Evolutionary conservation across 2,329 filamentous ascomycete species (phyloP), one percentile per base, ranked within the genome.

Genomic region (Helotiales sp.): DNA sequence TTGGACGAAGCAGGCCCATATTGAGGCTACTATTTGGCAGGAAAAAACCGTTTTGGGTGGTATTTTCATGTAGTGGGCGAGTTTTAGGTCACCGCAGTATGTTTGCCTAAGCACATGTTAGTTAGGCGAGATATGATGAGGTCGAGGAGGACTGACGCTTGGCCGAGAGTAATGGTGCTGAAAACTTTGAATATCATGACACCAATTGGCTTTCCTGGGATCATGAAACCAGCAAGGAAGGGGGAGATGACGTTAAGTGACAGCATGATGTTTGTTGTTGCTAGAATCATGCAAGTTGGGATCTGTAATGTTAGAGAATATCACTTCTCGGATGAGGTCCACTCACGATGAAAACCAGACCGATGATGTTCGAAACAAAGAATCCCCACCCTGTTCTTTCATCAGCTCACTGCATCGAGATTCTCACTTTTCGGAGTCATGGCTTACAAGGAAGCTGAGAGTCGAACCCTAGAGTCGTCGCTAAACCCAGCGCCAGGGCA

Each of bases 171-270:
- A 56, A 89, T 82, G 67, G 87, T 88, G 55, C 86, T 85, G 66
- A 87, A 90, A 57, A 86, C 88, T 73, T 90, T 90, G 76, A 90
- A 90, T 75, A 90, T 81, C 87, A 91, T 91, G 80, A 89, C 87
- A 48, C 86, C 86, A 63, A 90, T 78, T 34, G 88, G 87, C 3
- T 80, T 80, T 25, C 88, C 88, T 9, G 65, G 65, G 51, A 88
- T 81, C 79, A 90, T 87, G 72, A 90, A 90, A 8, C 88, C 88
- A 60, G 87, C 81, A 58, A 91, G 81, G 66, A 87, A 89, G 68
- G 89, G 86, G 15, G 86, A 88, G 57, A 90, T 73, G 22, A 91
- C 86, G 65, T 91, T 91, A 31, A 90, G 77, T 3, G 85, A 85
- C 4, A 90, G 85, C 38, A 34, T 49, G n/a, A 65, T 87, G 67